Evolutionary conservation across 306 rosid genomes (phyloP).

Genomic region (Glycine latifolia): DNA sequence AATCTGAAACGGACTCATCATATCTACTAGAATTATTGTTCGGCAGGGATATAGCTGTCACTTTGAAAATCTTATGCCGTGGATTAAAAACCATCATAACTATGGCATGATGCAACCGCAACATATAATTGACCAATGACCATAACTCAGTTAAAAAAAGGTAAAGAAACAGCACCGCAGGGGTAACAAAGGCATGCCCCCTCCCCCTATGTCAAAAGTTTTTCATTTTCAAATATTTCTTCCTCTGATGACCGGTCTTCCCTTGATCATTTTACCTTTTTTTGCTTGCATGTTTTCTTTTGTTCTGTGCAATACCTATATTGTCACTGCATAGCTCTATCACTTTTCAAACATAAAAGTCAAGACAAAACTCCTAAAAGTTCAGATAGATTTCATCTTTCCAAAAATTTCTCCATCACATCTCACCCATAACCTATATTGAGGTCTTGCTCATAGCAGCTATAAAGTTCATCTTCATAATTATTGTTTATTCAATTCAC

Average conservation of each 20-base stretch:
- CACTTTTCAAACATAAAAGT: slow-evolving; percentile 30
- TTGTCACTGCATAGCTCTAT: background rate
- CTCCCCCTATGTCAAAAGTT: slow-evolving; percentile 23
- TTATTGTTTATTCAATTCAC: background rate
- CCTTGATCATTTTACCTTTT: slow-evolving; percentile 37
- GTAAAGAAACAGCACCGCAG: slow-evolving; percentile 46
- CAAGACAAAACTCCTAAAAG: background rate
- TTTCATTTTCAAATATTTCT: slow-evolving; percentile 6
- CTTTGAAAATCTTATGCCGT: slow-evolving; percentile 42
- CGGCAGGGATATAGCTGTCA: slow-evolving; percentile 38
- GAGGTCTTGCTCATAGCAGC: slow-evolving; percentile 19
- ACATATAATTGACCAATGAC: background rate
- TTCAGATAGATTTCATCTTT: background rate
- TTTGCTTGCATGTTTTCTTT: slow-evolving; percentile 16
- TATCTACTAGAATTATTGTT: slow-evolving; percentile 35
- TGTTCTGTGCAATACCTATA: slow-evolving; percentile 15
- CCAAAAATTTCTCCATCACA: background rate
- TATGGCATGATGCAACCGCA: slow-evolving; percentile 41
- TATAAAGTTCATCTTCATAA: slow-evolving; percentile 14
- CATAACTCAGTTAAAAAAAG: slow-evolving; percentile 25
- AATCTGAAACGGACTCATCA: slow-evolving; percentile 37
- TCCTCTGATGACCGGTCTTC: slow-evolving; percentile 22
- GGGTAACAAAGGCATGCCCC: background rate
- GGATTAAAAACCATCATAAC: slow-evolving; percentile 48
- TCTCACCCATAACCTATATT: slow-evolving; percentile 3